These are phyloP conservation scores for Sesbania bispinosa DNA, from an alignment of 306 rosid species.

Conservation along the genomic window DNA sequence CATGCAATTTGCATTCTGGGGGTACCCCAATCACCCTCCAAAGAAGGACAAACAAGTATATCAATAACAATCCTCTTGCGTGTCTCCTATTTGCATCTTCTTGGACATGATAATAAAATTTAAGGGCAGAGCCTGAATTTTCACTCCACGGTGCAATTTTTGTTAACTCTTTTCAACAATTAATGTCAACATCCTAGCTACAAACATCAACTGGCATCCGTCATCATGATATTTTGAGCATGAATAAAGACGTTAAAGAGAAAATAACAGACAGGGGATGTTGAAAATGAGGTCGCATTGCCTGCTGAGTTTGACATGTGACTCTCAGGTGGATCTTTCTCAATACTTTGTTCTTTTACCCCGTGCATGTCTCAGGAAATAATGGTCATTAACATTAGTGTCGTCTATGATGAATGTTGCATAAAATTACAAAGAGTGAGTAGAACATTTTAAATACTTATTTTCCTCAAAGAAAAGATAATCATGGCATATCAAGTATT, in stretches of 20 bases:
- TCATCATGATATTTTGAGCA: constrained; percentile 20
- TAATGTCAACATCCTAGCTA: constrained; percentile 7
- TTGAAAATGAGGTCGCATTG: neutral
- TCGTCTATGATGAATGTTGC: neutral
- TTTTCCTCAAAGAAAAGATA: neutral
- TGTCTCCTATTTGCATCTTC: neutral
- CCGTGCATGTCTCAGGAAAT: neutral
- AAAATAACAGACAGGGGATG: neutral
- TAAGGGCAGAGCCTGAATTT: neutral
- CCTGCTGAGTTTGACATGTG: constrained; percentile 19
- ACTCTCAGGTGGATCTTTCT: neutral
- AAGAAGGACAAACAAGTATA: neutral
- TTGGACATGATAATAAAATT: neutral
- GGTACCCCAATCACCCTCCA: neutral
- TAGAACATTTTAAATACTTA: neutral
- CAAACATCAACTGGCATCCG: neutral
- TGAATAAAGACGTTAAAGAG: constrained; percentile 14
- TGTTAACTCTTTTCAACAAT: neutral
- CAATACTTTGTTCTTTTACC: neutral
- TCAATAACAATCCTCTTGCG: no score
- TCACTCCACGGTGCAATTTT: neutral
- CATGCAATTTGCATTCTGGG: neutral
- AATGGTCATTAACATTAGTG: neutral
- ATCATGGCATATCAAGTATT: no score
- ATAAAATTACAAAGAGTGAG: neutral